Base-by-base conservation (phyloP, 129 eudicot species). In the Pittosporum tobira region DNA sequence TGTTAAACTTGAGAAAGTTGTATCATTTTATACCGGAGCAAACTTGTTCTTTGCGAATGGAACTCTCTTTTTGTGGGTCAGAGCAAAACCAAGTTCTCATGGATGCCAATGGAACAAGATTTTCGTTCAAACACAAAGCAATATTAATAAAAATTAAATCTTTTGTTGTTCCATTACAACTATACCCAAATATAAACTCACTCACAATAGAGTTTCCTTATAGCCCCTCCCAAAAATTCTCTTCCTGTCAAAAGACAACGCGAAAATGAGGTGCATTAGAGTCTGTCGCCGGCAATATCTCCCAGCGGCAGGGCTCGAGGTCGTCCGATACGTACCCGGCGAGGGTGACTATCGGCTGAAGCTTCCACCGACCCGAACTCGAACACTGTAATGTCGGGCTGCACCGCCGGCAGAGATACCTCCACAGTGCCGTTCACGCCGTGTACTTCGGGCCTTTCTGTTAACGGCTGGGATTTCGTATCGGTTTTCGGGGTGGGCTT, bases 231-330 rank as follows among this genome's bases (percentile, higher is more conserved):
- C 29, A n/a, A n/a, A n/a, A 53, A 54, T 54, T 4, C 21, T 15
- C 47, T 7, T 10, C 9, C 6, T 15, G 8, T 83, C 71, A 90
- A 59, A 85, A 90, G 28, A 85, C 95, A 4, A 90, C 82, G 29
- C 97, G 97, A 68, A 90, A 90, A 64, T 85, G 97, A 47, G 95
- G 97, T 6, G 94, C 95, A 29, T 75, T 80, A 19, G 84, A 59
- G 51, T 59, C 95, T 26, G 63, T 66, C 26, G 95, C 88, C 44
- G 94, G 86, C 66, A 85, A 48, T 51, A 90, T 80, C 91, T 85
- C 93, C 97, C 97, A 90, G 40, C 95, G 95, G 76, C 97, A 85
- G 30, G 97, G 97, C 81, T 85, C 88, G 19, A 90, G 72, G 1
- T 82, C 97, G 29, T 90, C 97, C 62, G 97, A 85, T 6, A 85